phyloP scores from a whole-genome alignment of 2,329 filamentous ascomycete species.

The Canariomyces notabilis region DNA sequence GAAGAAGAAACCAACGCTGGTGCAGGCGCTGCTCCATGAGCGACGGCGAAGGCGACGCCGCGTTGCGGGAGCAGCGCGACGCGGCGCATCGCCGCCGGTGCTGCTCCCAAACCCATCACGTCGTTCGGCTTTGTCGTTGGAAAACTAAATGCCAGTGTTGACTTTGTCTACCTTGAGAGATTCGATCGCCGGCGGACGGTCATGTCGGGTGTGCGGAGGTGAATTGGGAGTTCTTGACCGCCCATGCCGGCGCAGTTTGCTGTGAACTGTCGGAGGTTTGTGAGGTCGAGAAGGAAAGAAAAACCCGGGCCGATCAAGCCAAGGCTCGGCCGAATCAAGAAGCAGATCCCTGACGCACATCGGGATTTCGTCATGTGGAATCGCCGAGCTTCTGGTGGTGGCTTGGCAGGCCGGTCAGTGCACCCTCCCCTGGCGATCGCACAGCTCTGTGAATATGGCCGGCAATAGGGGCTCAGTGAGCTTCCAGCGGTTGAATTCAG shows the following conservation, averaged over 20 bases:
- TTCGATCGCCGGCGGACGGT: constrained; percentile 9
- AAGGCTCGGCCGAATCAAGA: constrained; percentile 6
- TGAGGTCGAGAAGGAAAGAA: constrained; percentile 11
- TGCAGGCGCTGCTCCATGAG: neutral
- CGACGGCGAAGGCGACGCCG: constrained; percentile 31
- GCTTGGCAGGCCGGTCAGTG: too few relatives aligned
- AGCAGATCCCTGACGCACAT: constrained; percentile 14
- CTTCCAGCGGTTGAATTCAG: neutral
- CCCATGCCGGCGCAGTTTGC: constrained; percentile 11
- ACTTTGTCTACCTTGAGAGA: constrained; percentile 17
- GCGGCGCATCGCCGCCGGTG: constrained; percentile 37
- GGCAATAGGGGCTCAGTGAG: neutral
- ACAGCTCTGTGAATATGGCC: too few relatives aligned
- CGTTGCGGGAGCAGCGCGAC: constrained; percentile 44
- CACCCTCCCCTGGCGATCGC: neutral
- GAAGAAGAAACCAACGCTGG: neutral
- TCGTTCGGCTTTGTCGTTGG: constrained; percentile 5
- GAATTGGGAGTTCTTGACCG: constrained; percentile 5
- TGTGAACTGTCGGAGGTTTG: constrained; percentile 9
- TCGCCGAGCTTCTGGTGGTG: constrained; percentile 13
- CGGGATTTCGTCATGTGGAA: constrained; percentile 21
- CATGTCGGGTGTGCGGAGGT: constrained; percentile 21
- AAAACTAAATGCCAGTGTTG: too few relatives aligned
- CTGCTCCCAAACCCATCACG: constrained; percentile 44
- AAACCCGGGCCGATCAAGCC: constrained; percentile 19